Evolutionary conservation across 345 rosid genomes (phyloP), one percentile per base, ranked within the genome.

Genomic region (Barbarea vulgaris): DNA sequence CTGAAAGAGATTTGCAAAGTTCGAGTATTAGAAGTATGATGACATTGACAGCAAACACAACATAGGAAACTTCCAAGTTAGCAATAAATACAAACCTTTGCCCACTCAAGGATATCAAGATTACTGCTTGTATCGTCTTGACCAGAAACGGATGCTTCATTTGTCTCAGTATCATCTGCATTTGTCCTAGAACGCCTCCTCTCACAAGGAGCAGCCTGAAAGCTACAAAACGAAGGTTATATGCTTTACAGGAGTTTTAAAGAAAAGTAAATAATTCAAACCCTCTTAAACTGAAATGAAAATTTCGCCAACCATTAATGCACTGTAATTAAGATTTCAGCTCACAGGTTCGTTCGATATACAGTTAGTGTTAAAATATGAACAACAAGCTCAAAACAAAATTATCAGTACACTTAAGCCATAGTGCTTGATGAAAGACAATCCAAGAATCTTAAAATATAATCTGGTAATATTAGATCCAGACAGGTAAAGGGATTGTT

Each of bases 91-190:
- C 78, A 79, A 73, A 94, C 98, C 98, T 94, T 90, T 67, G 96
- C 93, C 98, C 91, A 88, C 79, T 86, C 97, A 81, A 89, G 95
- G 68, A 94, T 84, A 80, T 87, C 91, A 80, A 70, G 79, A 66
- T 83, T 85, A 82, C 85, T 83, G 80, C 74, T 82, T 39, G 83
- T 75, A 78, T 90, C 91, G 66, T 94, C 96, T 85, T 85, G 97
- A 70, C 96, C 97, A 74, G 98, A 91, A 67, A 83, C 73, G 48
- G 97, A 89, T 30, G 96, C 84, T 78, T 89, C 97, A 83, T 86
- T 89, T 63, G 88, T 88, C 84, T 89, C 95, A 3, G 84, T 86
- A 67, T 88, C 93, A 83, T 88, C 89, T 57, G 80, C 57, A 80
- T 84, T 89, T 74, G 86, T 85, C 79, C 89, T 84, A 75, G 69